A percentile compares a stretch with the other conserved stretches of the same genome.
Evolutionary conservation across 805 yeast genomes (phyloP).

Genomic region (Martiniozyma abietophila): DNA sequence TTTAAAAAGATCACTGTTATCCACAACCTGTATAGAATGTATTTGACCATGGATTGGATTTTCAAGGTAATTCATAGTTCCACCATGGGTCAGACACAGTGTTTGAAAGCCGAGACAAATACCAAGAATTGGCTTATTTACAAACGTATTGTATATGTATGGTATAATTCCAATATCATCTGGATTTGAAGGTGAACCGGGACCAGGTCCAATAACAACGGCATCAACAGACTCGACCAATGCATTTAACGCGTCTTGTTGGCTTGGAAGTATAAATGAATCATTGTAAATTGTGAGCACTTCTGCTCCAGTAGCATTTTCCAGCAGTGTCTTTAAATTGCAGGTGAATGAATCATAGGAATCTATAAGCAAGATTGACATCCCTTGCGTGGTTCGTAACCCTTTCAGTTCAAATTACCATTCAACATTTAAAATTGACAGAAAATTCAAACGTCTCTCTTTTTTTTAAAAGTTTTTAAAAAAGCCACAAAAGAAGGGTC

Average conservation of each 20-base stretch:
- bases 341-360: conserved; percentile 94
- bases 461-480: too few relatives aligned
- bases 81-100: conserved; percentile 54
- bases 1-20: conserved; percentile 30
- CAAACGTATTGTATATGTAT: conserved; percentile 34
- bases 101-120: conserved; percentile 92
- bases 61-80: conserved; percentile 39
- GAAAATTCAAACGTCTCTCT: too few relatives aligned
- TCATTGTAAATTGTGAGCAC: conserved; percentile 60
- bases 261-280: conserved; percentile 29
- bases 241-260: conserved; percentile 28
- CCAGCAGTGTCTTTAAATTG: conserved; percentile 60
- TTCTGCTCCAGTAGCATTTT: conserved; percentile 37
- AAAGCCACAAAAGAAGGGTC: too few relatives aligned
- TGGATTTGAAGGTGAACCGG: conserved; percentile 70
- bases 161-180: conserved; percentile 69
- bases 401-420: background rate
- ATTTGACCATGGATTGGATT: conserved; percentile 82
- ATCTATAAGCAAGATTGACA: conserved; percentile 66
- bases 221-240: conserved; percentile 55
- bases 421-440: too few relatives aligned
- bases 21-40: conserved; percentile 33
- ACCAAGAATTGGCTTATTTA: conserved; percentile 65
- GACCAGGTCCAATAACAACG: conserved; percentile 92
- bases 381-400: conserved; percentile 14